Evolutionary conservation across 176 grass and related monocot species (phyloP), one percentile per base, ranked within the genome.

Genomic region (Rhynchospora pubera): DNA sequence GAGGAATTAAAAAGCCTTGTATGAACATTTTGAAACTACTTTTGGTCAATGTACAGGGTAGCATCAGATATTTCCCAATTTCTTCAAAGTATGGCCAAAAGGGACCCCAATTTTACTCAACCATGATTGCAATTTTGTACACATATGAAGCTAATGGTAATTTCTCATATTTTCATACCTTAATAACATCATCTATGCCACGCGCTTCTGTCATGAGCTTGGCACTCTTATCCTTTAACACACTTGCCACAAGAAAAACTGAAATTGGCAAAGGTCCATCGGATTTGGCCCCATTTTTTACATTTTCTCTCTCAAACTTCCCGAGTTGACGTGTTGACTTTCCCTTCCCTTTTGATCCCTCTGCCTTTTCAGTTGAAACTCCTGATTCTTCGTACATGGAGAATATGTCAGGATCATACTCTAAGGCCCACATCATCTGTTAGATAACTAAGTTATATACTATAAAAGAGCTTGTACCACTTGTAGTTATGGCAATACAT

Each of bases 371-470:
- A 45, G 71, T 83, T 19, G 85, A n/a, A 80, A 84, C 57, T 30
- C 87, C 88, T 80, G 89, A 76, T 50, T 99, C 97, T 91, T 95
- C 97, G 28, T 89, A 93, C 80, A 93, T 23, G 89, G 74, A 88
- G 86, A 90, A 99, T 62, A 91, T 91, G 55, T 99, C 97, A 6
- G 97, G 97, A 48, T 99, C 91, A 68, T 95, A 99, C 82, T 99
- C 97, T 64, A 99, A 84, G 85, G 97, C 97, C 97, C 97, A 99
- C 93, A 95, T 99, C 92, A 99, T 99, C 97, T 96, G 91, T 84
- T 59, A 53, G 86, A 23, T 85, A 43, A 75, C 82, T 86, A 56
- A 77, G 48, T 15, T 77, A 16, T 77, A 16, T 56, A 75, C 53
- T 75, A 52, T 3, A 9, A 61, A 77, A 28, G 22, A 56, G 24